Percentiles rank a stretch among this genome's conserved stretches.
Conservation (phyloP, 225 moss, liverwort and hornwort genomes). For the Sphagnum tenellum region DNA sequence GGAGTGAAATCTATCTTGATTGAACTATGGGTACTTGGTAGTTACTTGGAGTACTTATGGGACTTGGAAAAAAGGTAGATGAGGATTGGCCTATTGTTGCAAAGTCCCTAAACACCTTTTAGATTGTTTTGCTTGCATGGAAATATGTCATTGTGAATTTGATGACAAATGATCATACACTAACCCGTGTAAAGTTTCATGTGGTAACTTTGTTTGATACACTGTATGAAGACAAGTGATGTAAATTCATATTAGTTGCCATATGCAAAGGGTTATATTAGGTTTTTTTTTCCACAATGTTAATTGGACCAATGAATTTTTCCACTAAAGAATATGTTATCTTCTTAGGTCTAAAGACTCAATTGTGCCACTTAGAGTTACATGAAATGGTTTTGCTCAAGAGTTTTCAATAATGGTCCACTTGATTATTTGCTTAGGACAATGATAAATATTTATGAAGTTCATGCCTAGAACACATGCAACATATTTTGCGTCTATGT, state of each 20-base stretch:
- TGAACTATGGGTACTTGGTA: slow-evolving; percentile 12
- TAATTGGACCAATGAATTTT: no score
- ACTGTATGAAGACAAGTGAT: slow-evolving; percentile 64
- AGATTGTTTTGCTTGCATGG: slow-evolving; percentile 56
- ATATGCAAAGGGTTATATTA: slow-evolving; percentile 88
- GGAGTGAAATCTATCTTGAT: no score
- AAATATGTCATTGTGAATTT: slow-evolving; percentile 79
- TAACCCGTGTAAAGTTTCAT: slow-evolving; percentile 50
- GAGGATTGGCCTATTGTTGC: slow-evolving; percentile 87
- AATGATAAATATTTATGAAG: no score
- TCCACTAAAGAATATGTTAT: no score
- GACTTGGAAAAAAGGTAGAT: slow-evolving; percentile 82
- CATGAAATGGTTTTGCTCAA: no score
- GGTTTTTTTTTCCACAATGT: slow-evolving; percentile 19
- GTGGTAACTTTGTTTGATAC: slow-evolving; percentile 67
- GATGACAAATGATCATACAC: slow-evolving; percentile 75
- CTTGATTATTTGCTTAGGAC: no score
- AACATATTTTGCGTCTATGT: no score
- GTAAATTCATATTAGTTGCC: slow-evolving; percentile 97
- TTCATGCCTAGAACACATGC: no score
- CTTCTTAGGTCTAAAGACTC: no score
- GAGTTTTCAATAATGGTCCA: no score
- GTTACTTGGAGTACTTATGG: slow-evolving; percentile 89
- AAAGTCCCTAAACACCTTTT: slow-evolving; percentile 70
- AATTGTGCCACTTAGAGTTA: background rate